Evolutionary conservation across 176 grass and related monocot genomes (phyloP), one percentile per base, ranked within the genome.

Genomic region (Eremochloa ophiuroides): DNA sequence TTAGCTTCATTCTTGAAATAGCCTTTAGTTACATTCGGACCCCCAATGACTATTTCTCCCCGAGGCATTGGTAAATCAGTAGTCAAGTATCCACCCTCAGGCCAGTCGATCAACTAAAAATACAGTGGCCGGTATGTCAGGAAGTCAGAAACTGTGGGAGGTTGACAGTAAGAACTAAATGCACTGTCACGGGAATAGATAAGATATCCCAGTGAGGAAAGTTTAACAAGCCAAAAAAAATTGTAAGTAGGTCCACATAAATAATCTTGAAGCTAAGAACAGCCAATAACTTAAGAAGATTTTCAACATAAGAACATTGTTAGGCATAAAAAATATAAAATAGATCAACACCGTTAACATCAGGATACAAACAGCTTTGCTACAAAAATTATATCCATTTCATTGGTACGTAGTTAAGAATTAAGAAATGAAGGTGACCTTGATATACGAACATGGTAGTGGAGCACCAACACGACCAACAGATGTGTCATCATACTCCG

Each of bases 1-100:
- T 98, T 98, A n/a, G 91, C 87, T 66, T 93, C 90, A 82, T 90
- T 98, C 65, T 91, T 95, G 82, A 95, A 98, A 75, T 98, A 98
- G 8, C 96, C 96, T 71, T 86, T 84, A 58, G 96, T 98, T 73
- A 98, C 69, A 91, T 89, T 95, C 28, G 96, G 93, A 84, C 96
- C 96, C 8, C 96, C 96, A 82, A 95, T 95, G 68, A 93, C 84
- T 80, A 98, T 91, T 83, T 98, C 95, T 39, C 95, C 95, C 50
- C 95, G 87, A 78, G 93, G 93, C 92, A 95, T 95, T 68, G 96
- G 93, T 68, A 70, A 84, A 91, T 98, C 93, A 62, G 84, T 80
- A 65, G 83, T 87, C 50, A 95, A 85, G 84, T 98, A 98, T 80
- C 96, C 92, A 63, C 96, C 90, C 86, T 95, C 93, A 58, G 68